Evolutionary conservation across 176 grass and related monocot genomes (phyloP), one percentile per base, ranked within the genome.

Genomic region (Oryza coarctata): DNA sequence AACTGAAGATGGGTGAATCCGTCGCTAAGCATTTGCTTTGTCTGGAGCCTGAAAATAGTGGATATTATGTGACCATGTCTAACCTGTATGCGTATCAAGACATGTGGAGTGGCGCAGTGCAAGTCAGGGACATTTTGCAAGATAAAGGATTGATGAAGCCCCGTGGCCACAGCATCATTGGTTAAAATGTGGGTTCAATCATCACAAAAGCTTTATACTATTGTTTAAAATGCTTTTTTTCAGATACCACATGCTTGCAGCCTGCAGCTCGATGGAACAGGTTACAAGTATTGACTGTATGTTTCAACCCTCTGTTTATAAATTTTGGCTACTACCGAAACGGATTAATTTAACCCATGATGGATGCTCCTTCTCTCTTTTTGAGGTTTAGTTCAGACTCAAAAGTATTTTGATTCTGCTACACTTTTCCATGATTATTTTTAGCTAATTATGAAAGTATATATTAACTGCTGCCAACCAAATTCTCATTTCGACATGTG

Each of bases 61-160:
- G 96, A 12, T 99, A 95, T 35, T 87, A 99, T 79, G 89, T 99
- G 34, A 99, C 93, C 12, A 47, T 94, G 27, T 93, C 91, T 30
- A 99, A 99, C 85, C 75, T 99, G 57, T 99, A 87, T 80, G 91
- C 91, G 1, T 47, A 82, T 33, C 70, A 26, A 70, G 80, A 68
- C 80, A 90, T 95, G 91, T 94, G 85, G 89, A 49, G 41, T 83
- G 75, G 88, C 74, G 88, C 88, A 33, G 52, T 86, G 50, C 67
- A 88, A 84, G 75, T 91, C 57, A 91, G 93, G 50, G 71, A 39
- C 55, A 74, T 63, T 85, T 86, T 95, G 79, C 75, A 73, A 78
- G 85, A 82, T 49, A 92, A 87, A 92, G 80, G 80, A 49, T 65
- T 99, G 69, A 70, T 78, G 45, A 95, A 92, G 61, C 76, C 87